Percentiles rank a stretch among this genome's conserved stretches.
Conservation (phyloP, 2,329 filamentous ascomycete species). For the Claviceps lovelessii region DNA sequence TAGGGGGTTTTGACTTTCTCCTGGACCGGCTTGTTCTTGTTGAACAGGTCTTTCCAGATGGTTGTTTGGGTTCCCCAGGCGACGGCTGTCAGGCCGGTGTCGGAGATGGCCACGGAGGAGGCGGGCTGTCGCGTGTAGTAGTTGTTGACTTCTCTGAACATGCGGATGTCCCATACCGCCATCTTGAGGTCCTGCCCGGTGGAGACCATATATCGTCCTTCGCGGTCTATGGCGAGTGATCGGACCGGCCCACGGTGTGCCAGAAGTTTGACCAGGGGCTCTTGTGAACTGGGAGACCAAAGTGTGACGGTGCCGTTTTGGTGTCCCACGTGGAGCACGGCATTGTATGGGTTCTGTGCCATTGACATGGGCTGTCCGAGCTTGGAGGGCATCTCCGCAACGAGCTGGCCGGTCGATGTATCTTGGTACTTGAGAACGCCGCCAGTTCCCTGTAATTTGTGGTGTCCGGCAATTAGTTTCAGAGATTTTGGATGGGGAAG, state of each 20-base stretch:
- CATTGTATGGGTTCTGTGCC: constrained; percentile 82
- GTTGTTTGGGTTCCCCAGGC: constrained; percentile 83
- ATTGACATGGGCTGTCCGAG: constrained; percentile 73
- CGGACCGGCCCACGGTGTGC: constrained; percentile 83
- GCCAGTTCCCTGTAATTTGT: constrained; percentile 46
- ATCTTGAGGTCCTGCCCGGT: constrained; percentile 81
- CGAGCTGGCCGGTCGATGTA: constrained; percentile 79
- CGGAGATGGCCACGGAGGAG: constrained; percentile 73
- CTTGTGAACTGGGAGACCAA: constrained; percentile 85
- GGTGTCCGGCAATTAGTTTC: background rate
- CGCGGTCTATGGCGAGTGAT: constrained; percentile 69
- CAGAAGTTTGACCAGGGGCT: constrained; percentile 79
- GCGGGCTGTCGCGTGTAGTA: constrained; percentile 77
- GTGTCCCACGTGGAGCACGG: constrained; percentile 80
- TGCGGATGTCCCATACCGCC: constrained; percentile 91
- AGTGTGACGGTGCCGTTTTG: constrained; percentile 89
- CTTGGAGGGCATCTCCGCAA: constrained; percentile 73
- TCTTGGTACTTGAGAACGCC: constrained; percentile 91
- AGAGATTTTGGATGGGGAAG: background rate
- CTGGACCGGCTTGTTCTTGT: constrained; percentile 55
- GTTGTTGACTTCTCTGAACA: constrained; percentile 81
- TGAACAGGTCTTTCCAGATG: constrained; percentile 83
- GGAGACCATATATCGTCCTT: constrained; percentile 91
- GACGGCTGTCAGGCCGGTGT: constrained; percentile 74
- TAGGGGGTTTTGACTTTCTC: constrained; percentile 77